phyloP scores from a whole-genome alignment of 2,329 filamentous ascomycete genomes.

The Amphichorda felina region DNA sequence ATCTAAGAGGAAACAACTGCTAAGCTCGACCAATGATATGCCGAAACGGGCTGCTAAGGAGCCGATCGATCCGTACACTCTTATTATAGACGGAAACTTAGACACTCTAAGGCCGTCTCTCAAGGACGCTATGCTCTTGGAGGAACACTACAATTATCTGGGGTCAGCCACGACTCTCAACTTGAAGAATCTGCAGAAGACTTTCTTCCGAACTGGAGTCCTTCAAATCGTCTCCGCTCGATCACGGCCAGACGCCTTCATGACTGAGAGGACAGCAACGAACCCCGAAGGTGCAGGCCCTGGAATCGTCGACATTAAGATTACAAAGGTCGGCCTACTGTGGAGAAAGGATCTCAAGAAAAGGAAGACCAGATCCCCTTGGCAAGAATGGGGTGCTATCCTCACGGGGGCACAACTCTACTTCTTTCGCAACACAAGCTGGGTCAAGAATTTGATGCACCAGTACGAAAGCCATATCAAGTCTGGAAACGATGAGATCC shows the following conservation, averaged over 20 bases:
- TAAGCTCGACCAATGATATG: slow-evolving; percentile 43
- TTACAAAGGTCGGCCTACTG: slow-evolving; percentile 87
- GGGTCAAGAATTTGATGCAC: slow-evolving; percentile 83
- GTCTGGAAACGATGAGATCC: slow-evolving; percentile 60
- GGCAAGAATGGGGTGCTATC: slow-evolving; percentile 98
- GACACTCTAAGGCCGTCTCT: slow-evolving; percentile 74
- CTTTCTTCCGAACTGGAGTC: slow-evolving; percentile 83
- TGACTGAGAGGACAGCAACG: slow-evolving; percentile 72
- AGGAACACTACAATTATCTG: slow-evolving; percentile 84
- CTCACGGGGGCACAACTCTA: slow-evolving; percentile 95
- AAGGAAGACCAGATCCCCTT: slow-evolving; percentile 86
- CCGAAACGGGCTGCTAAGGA: slow-evolving; percentile 59
- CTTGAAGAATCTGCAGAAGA: slow-evolving; percentile 69
- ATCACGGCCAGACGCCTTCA: slow-evolving; percentile 89
- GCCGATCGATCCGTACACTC: slow-evolving; percentile 86
- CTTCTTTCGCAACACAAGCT: slow-evolving; percentile 86
- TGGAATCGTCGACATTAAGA: slow-evolving; percentile 92
- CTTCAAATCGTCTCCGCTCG: slow-evolving; percentile 91
- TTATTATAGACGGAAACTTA: slow-evolving; percentile 84
- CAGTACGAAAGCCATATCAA: slow-evolving; percentile 79
- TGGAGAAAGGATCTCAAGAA: slow-evolving; percentile 95
- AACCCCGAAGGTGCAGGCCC: slow-evolving; percentile 82
- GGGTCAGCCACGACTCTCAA: slow-evolving; percentile 68
- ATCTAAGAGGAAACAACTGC: slow-evolving; percentile 60
- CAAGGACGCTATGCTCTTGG: slow-evolving; percentile 83